phyloP scores from a whole-genome alignment of 306 rosid species.

The Corylus americana region DNA sequence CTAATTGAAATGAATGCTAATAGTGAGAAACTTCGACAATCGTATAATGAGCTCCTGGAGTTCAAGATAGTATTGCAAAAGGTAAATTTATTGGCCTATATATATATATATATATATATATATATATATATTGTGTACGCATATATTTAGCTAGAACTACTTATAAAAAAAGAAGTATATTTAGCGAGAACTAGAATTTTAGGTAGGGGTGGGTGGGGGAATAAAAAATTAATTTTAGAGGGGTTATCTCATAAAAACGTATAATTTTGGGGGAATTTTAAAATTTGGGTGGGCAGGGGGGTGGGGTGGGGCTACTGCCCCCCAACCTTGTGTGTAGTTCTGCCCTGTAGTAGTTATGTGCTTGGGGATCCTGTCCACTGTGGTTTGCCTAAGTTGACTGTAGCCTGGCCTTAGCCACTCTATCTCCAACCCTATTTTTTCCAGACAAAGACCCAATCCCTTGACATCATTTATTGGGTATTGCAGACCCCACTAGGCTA shows the following conservation, averaged over 20 bases:
- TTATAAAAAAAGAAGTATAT: too few species aligned
- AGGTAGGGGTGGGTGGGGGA: too few species aligned
- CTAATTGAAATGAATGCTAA: slow-evolving; percentile 89
- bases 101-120: too few species aligned
- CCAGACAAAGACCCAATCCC: not conserved
- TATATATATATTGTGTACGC: too few species aligned
- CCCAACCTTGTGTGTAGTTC: too few species aligned
- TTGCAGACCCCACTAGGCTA: not conserved
- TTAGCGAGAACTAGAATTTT: too few species aligned
- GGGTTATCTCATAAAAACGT: too few species aligned
- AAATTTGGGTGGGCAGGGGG: too few species aligned
- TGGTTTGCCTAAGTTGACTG: not conserved
- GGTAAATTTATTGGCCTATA: slow-evolving; percentile 47
- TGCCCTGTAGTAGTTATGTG: not conserved
- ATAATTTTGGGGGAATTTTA: too few species aligned
- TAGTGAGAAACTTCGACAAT: slow-evolving; percentile 82
- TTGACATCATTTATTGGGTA: not conserved
- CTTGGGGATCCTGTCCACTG: not conserved
- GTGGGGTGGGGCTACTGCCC: too few species aligned
- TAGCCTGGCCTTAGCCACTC: not conserved
- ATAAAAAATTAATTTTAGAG: too few species aligned
- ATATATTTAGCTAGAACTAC: too few species aligned
- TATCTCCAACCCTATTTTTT: not conserved
- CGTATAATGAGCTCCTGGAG: slow-evolving; percentile 94
- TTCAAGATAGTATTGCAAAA: slow-evolving; percentile 93